Base-by-base conservation (phyloP, 2,329 filamentous ascomycete genomes). In the Verticillium nonalfalfae region DNA sequence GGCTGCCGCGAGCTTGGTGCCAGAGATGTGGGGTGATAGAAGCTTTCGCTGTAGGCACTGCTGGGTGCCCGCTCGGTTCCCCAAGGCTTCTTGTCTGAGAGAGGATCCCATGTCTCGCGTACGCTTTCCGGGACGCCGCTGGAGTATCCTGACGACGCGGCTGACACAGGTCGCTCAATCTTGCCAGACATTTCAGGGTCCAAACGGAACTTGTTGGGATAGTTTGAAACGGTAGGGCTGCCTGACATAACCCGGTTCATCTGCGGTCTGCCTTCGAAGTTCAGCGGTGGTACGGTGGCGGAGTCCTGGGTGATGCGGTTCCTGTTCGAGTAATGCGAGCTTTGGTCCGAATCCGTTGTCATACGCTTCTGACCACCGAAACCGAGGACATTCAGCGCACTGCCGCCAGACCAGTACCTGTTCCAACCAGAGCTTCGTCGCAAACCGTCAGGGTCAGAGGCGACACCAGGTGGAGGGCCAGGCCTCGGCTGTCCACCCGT, bases 371-470 rank as follows among this genome's bases (percentile, higher is more conserved):
- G 70, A 65, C 71, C 72, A 14, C 83, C 85, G 59, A 87, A 83
- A 14, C 85, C 86, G 7, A 90, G 77, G 31, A 89, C 83, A 68
- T 88, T 88, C 61, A 88, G 75, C 7, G 87, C 83, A 66, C 88
- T 90, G 59, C 89, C 89, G 58, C 88, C 88, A 14, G 88, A 90
- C 84, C 90, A 92, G 74, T 91, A 92, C 59, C 85, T 79, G 72
- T 90, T 91, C 89, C 89, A 92, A 57, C 88, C 88, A 3, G 88
- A 91, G 67, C 87, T 90, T 69, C 85, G 81, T 60, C 86, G 80
- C 21, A 78, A 75, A 55, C 74, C 75, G 57, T 78, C 80, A 21
- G n/a, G 45, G 58, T 81, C 71, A 59, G 68, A 66, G 56, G 74
- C 64, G 64, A 68, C 59, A 70, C 74, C 64, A 64, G 66, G 63